Conservation (phyloP, 176 grass and related monocot species). For the Microstegium vimineum region DNA sequence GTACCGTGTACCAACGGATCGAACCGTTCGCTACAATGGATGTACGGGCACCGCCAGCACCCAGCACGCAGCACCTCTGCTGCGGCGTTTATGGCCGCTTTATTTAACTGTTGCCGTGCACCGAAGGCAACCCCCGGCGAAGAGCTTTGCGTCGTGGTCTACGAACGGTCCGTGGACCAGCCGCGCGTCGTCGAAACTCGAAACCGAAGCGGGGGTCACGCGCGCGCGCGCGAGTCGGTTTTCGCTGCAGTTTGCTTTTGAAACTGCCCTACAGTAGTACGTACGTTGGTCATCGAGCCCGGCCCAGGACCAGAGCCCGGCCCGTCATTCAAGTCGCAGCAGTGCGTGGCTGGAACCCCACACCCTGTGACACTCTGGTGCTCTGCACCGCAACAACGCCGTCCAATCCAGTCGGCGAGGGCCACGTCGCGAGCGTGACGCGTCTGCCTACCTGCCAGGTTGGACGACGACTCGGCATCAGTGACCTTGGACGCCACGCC, state of each 20-base stretch:
- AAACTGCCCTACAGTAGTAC: neutral
- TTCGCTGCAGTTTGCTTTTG: neutral
- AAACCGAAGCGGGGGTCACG: neutral
- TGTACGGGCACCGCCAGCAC: too few relatives aligned
- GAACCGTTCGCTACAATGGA: neutral
- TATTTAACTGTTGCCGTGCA: neutral
- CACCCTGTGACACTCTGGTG: too few relatives aligned
- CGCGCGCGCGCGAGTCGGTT: neutral
- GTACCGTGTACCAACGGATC: too few relatives aligned
- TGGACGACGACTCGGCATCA: conserved; percentile 32
- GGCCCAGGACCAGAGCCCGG: conserved; percentile 1
- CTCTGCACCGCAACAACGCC: neutral
- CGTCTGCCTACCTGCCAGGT: conserved; percentile 20
- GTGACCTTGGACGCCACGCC: neutral
- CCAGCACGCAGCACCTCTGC: too few relatives aligned
- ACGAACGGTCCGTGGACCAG: neutral
- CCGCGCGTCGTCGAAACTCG: neutral
- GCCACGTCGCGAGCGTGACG: conserved; percentile 32
- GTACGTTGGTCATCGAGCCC: conserved; percentile 1
- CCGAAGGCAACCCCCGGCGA: neutral
- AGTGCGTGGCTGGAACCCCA: neutral
- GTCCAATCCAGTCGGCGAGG: neutral
- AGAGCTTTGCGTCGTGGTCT: neutral
- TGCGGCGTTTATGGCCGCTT: neutral
- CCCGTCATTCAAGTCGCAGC: neutral